Conservation (phyloP, 108 stramenopile species). For the Mediolabrus comicus region DNA sequence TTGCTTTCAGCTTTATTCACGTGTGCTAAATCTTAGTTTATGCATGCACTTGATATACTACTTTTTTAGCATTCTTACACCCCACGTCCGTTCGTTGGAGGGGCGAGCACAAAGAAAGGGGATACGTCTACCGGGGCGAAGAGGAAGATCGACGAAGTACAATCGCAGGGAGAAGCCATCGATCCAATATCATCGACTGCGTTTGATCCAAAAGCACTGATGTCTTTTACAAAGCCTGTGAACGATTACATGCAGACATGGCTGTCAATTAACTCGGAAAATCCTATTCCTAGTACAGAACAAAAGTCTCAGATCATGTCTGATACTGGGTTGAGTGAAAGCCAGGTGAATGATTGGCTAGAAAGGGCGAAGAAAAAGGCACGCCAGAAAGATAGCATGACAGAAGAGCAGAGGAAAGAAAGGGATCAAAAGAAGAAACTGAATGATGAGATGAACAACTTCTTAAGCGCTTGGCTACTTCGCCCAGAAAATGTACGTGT, state of each 20-base stretch:
- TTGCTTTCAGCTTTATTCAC: neutral
- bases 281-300: conserved; percentile 25
- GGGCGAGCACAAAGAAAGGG: conserved; percentile 18
- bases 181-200: neutral
- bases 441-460: neutral
- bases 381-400: neutral
- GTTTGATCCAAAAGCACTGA: conserved; percentile 1
- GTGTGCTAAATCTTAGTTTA: too few relatives aligned
- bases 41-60: too few relatives aligned
- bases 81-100: conserved; percentile 30
- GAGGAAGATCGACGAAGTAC: conserved; percentile 1
- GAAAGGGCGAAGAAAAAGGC: conserved; percentile 34
- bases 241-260: conserved; percentile 38
- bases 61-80: conserved; percentile 36
- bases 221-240: conserved; percentile 20
- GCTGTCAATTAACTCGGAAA: conserved; percentile 20
- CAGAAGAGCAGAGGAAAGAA: neutral
- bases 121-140: neutral
- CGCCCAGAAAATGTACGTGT: neutral
- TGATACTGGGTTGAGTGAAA: conserved; percentile 37
- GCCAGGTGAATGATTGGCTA: conserved; percentile 41
- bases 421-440: neutral
- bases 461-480: neutral
- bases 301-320: conserved; percentile 28
- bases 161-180: neutral